Evolutionary conservation across 352 stramenopile genomes (phyloP).

Genomic region (Hyaloperonospora arabidopsidis): DNA sequence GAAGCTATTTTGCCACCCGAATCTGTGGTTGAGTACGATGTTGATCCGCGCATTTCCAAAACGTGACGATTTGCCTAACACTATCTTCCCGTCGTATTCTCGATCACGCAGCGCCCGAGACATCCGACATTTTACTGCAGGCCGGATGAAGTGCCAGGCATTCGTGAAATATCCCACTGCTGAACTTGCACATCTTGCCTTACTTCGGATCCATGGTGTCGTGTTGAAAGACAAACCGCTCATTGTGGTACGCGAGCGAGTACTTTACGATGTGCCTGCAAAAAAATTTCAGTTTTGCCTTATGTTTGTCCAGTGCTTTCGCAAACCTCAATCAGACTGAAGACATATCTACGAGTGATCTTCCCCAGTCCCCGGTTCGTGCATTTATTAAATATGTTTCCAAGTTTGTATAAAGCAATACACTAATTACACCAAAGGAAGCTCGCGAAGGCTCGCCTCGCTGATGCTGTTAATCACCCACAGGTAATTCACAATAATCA

Average conservation of each 20-base stretch:
- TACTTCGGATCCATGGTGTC: conserved; percentile 60
- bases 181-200: conserved; percentile 39
- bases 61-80: neutral
- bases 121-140: conserved; percentile 69
- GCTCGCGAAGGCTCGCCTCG: conserved; percentile 53
- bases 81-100: neutral
- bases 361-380: conserved; percentile 7
- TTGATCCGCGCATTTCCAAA: neutral
- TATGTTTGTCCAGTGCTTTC: conserved; percentile 32
- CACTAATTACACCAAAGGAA: conserved; percentile 11
- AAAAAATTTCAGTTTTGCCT: conserved; percentile 15
- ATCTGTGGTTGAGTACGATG: conserved; percentile 22
- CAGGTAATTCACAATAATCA: conserved; percentile 72
- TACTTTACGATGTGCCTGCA: conserved; percentile 3
- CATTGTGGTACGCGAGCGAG: conserved; percentile 54
- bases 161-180: conserved; percentile 65
- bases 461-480: conserved; percentile 86
- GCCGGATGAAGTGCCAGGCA: conserved; percentile 80
- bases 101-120: conserved; percentile 27
- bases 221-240: conserved; percentile 70
- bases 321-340: conserved; percentile 20
- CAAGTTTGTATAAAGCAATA: conserved; percentile 5
- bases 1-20: conserved; percentile 29
- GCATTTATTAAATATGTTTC: conserved; percentile 23
- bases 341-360: neutral